phyloP scores from a whole-genome alignment of 331 rosid genomes.

The Dryas integrifolia region DNA sequence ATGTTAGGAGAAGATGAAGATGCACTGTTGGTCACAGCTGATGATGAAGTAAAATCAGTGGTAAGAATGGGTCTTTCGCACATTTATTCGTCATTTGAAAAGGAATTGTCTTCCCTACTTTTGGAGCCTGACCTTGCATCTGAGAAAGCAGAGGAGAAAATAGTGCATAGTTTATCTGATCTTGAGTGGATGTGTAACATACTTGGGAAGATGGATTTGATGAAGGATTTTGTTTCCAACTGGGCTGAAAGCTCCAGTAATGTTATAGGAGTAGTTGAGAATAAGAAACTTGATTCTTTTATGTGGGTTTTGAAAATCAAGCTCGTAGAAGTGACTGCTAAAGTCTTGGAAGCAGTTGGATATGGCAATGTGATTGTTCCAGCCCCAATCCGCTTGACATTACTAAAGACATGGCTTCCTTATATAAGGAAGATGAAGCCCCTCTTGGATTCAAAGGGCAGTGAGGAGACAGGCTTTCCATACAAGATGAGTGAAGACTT shows the following conservation, averaged over 20 bases:
- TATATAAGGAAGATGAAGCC: conserved; percentile 83
- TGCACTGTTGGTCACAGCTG: conserved; percentile 46
- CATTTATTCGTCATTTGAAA: conserved; percentile 50
- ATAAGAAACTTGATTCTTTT: conserved; percentile 56
- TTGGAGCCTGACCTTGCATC: conserved; percentile 37
- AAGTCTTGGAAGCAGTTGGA: conserved; percentile 91
- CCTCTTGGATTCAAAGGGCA: conserved; percentile 53
- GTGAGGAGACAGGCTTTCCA: conserved; percentile 49
- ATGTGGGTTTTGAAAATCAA: conserved; percentile 84
- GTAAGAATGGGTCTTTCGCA: conserved; percentile 58
- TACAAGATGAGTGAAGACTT: conserved; percentile 70
- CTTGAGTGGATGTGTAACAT: conserved; percentile 87
- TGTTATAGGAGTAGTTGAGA: conserved; percentile 51
- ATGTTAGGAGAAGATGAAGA: conserved; percentile 76
- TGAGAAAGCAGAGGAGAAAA: conserved; percentile 42
- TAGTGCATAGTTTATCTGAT: conserved; percentile 61
- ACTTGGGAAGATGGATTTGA: conserved; percentile 77
- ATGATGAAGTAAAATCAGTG: conserved; percentile 65
- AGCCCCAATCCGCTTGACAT: conserved; percentile 49
- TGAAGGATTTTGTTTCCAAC: conserved; percentile 73
- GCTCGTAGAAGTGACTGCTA: conserved; percentile 70
- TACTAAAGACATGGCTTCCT: conserved; percentile 82
- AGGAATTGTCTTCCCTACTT: conserved; percentile 56
- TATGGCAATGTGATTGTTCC: conserved; percentile 85
- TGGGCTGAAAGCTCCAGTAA: conserved; percentile 65